Evolutionary conservation across 2,329 filamentous ascomycete genomes (phyloP).

Genomic region (Apiospora malaysiana): DNA sequence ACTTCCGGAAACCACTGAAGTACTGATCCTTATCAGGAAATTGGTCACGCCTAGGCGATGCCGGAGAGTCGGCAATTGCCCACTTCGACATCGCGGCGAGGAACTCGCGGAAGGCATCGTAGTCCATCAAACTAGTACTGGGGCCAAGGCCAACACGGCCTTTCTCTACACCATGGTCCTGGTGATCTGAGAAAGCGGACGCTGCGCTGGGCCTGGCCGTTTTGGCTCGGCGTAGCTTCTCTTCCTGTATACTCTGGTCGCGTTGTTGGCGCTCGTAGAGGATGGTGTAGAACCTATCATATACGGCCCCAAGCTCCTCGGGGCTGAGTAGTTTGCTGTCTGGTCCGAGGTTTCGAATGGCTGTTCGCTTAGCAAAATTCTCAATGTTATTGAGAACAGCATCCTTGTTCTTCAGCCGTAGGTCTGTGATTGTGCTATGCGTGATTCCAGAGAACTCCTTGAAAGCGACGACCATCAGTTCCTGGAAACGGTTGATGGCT

Average conservation of each 20-base stretch:
- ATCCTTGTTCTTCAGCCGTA: constrained; percentile 91
- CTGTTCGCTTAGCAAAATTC: constrained; percentile 95
- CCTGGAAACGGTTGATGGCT: constrained; percentile 94
- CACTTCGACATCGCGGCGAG: constrained; percentile 88
- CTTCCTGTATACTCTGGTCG: constrained; percentile 77
- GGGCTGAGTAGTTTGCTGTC: constrained; percentile 90
- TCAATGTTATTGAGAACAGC: constrained; percentile 95
- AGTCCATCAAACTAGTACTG: constrained; percentile 94
- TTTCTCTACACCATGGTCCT: constrained; percentile 69
- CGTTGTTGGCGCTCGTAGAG: constrained; percentile 91
- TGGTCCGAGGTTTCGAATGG: constrained; percentile 91
- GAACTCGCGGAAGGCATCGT: constrained; percentile 94
- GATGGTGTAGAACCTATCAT: constrained; percentile 92
- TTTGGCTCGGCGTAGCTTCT: constrained; percentile 70
- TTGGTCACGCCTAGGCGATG: constrained; percentile 56
- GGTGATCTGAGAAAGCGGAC: constrained; percentile 41
- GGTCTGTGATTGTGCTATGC: constrained; percentile 87
- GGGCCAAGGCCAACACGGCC: constrained; percentile 87
- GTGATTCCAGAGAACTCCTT: constrained; percentile 98
- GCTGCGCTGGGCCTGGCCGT: constrained; percentile 61
- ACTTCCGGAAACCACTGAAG: constrained; percentile 60
- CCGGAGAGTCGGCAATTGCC: constrained; percentile 87
- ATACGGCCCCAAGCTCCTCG: constrained; percentile 87
- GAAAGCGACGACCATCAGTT: constrained; percentile 98
- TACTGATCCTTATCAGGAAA: constrained; percentile 63